Base-by-base conservation (phyloP, 2,329 filamentous ascomycete species). In the Pseudogymnoascus destructans region DNA sequence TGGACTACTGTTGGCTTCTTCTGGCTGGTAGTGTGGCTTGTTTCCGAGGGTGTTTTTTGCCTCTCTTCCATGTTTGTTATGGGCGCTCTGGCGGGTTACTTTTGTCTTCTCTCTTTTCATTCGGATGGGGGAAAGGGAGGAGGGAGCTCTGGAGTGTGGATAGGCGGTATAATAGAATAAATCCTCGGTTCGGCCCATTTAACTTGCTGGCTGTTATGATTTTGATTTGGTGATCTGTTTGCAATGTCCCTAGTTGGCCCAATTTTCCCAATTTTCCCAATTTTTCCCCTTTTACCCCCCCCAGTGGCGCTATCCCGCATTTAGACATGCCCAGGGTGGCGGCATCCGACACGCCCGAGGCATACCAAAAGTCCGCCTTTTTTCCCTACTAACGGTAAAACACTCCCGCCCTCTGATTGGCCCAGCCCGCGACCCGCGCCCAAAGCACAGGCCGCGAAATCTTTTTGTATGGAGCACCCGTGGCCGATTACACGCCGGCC, bases 81-180 rank as follows among this genome's bases (percentile, higher is more conserved):
- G 23, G 42, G 42, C 6, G 42, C 21, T 49, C 23, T 9, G 42
- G 42, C n/a, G n/a, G 13, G 7, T 17, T 27, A 10, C 23, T 46
- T 15, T 21, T 27, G n/a, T 46, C 6, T 25, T 46, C 13, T 25
- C 11, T 42, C 33, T 40, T 42, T 46, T 23, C 21, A 9, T 25
- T 25, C 11, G 21, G 40, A 46, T 46, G 13, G 21, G 21, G 21
- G 19, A n/a, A 46, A 5, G 21, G 40, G 21, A 11, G 17, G 13
- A 46, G 11, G n/a, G 6, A 46, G 21, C 19, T 25, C 11, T 25
- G 21, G 42, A 17, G 42, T 30, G 23, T 27, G 42, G 11, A 49
- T 49, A 27, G 42, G 42, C 9, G 42, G 42, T 49, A 49, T 49
- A 49, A 49, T 49, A 49, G 42, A 49, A 49, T 49, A 49, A 49